Base-by-base conservation (phyloP, 139 green algal genomes). In the Asterochloris erici region DNA sequence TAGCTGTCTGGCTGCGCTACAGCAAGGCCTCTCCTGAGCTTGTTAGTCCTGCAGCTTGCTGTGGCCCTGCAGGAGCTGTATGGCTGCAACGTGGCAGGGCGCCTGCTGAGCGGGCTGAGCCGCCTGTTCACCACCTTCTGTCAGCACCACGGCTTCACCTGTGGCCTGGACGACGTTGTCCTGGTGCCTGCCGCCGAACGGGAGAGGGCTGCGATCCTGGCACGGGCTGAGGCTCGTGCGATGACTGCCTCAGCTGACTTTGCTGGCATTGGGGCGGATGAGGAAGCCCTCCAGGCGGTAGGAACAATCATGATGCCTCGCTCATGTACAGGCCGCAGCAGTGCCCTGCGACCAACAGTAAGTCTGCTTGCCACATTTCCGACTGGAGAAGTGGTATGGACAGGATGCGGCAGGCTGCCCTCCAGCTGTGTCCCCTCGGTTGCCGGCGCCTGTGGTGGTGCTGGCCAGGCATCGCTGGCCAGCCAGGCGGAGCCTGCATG, bases 121-220 rank as follows among this genome's bases (percentile, higher is more conserved):
- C 90, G 96, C 54, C 93, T 99, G 16, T 93, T 98, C 84, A 99
- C 97, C 0, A 77, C 29, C 29, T 98, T 91, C 87, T 86, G 97
- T 69, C 95, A 98, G 87, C 89, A 87, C 77, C 82, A 91, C 74
- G 97, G 97, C 71, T 98, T 99, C 86, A 99, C 96, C 6, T 99
- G 97, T 86, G 94, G 96, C 82, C 92, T 98, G 74, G 92, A 94
- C 82, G 96, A 99, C 90, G 87, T 98, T 73, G 84, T 97, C 64
- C 91, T 99, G 28, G 81, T 87, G 12, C 12, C 63, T 0, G 27
- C 68, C 9, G 88, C 92, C 0, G 95, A 98, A 85, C 23, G 62
- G 11, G 68, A 86, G 81, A 90, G 94, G 19, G 60, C 70, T 1
- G 60, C 81, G 17, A 82, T 94, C 47, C 84, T 98, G 66, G 63